Percentiles rank a stretch among this genome's conserved stretches.
Conservation (phyloP, 768 basidiomycete genomes). For the Russula abietina region DNA sequence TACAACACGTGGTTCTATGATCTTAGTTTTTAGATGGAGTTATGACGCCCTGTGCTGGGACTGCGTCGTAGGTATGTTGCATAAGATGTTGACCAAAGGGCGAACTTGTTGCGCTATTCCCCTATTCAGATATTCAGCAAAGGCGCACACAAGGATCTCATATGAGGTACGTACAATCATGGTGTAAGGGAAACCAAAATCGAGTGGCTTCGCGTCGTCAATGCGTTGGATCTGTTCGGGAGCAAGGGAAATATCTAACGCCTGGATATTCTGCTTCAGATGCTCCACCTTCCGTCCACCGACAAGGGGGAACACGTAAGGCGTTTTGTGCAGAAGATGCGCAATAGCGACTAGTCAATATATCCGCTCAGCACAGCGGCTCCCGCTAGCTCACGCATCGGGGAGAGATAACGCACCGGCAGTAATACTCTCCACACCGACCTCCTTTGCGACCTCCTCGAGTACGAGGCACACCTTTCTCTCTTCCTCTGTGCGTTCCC, state of each 20-base stretch:
- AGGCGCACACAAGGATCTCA: neutral
- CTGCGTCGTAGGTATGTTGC: neutral
- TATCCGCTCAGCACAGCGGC: neutral
- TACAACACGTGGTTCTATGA: neutral
- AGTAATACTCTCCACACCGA: constrained; percentile 44
- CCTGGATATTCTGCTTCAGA: constrained; percentile 45
- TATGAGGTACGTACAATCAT: constrained; percentile 31
- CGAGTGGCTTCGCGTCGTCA: constrained; percentile 40
- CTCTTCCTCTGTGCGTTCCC: constrained; percentile 22
- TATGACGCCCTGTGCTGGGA: constrained; percentile 1
- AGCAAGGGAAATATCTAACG: constrained; percentile 42
- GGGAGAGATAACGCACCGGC: constrained; percentile 34
- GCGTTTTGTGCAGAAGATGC: constrained; percentile 49
- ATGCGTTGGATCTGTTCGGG: constrained; percentile 43
- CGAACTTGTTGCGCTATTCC: neutral
- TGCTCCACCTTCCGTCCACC: constrained; percentile 51
- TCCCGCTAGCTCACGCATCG: too few relatives aligned
- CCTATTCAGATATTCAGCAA: neutral
- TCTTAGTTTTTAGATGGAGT: neutral
- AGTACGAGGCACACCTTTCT: constrained; percentile 17
- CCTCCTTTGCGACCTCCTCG: constrained; percentile 45
- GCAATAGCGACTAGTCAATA: constrained; percentile 42
- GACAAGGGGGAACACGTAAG: constrained; percentile 47
- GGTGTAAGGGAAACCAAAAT: constrained; percentile 41
- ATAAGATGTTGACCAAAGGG: neutral